Conservation (phyloP, 129 eudicot genomes). For the Flaveria sonorensis region DNA sequence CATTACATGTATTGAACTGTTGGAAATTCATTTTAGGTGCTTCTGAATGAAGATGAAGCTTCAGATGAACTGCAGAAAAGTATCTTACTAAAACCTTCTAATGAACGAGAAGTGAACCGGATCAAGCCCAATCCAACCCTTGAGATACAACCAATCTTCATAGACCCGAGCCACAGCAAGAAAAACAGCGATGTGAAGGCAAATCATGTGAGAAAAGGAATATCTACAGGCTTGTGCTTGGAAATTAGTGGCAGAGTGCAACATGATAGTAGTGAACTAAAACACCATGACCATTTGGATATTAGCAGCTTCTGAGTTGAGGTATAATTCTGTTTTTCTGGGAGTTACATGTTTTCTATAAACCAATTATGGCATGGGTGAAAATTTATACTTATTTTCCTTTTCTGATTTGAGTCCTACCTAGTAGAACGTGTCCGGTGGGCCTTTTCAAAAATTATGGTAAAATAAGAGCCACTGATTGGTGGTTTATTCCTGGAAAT, state of each 20-base stretch:
- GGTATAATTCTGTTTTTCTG: not conserved
- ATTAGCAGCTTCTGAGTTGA: conserved; percentile 23
- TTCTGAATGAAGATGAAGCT: conserved; percentile 79
- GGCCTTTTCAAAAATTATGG: too few relatives aligned
- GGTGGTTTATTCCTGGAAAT: too few relatives aligned
- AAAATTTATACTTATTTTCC: not conserved
- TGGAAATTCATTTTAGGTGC: conserved; percentile 48
- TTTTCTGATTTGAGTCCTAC: too few relatives aligned
- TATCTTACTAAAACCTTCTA: conserved; percentile 64
- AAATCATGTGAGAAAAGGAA: conserved; percentile 40
- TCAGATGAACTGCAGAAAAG: conserved; percentile 56
- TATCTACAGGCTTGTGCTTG: conserved; percentile 69
- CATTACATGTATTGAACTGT: not conserved
- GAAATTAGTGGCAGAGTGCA: conserved; percentile 98
- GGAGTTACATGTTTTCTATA: not conserved
- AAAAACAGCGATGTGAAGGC: conserved; percentile 42
- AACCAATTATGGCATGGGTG: conserved; percentile 3
- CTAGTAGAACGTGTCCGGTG: too few relatives aligned
- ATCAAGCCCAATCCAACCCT: conserved; percentile 85
- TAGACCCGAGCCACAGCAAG: conserved; percentile 71
- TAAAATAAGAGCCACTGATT: too few relatives aligned
- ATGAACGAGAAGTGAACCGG: conserved; percentile 66
- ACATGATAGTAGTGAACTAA: conserved; percentile 57
- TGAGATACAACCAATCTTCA: conserved; percentile 74
- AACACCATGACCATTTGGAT: conserved; percentile 41